These are phyloP conservation scores for Sphaerulina musiva DNA, from an alignment of 2,329 filamentous ascomycete genomes.

Conservation along the genomic window DNA sequence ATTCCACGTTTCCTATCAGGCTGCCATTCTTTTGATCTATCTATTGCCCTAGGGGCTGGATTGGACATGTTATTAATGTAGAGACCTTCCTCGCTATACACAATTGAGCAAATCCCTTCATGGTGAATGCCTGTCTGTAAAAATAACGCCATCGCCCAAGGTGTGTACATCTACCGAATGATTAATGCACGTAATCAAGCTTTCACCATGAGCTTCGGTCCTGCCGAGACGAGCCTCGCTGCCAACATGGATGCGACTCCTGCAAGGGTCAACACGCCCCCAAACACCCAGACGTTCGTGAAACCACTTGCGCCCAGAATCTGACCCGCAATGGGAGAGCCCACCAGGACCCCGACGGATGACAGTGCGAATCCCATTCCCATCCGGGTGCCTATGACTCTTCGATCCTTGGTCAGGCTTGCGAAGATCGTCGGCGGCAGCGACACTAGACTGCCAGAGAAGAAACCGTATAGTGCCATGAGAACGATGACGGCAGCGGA, in stretches of 20 bases:
- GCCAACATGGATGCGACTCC: not conserved
- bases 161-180: not conserved
- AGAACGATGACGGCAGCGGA: constrained; percentile 34
- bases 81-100: too few relatives aligned
- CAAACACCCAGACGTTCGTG: not conserved
- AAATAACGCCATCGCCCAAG: too few relatives aligned
- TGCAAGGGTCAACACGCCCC: not conserved
- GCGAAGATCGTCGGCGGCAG: constrained; percentile 38
- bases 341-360: constrained; percentile 5
- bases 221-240: not conserved
- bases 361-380: constrained; percentile 7
- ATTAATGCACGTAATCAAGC: not conserved
- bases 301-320: not conserved
- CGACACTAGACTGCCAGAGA: constrained; percentile 38
- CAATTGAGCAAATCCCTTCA: too few relatives aligned
- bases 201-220: not conserved
- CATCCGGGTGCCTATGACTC: constrained; percentile 15
- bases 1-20: too few relatives aligned
- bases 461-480: constrained; percentile 40
- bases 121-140: too few relatives aligned
- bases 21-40: too few relatives aligned
- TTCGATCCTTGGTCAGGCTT: constrained; percentile 23
- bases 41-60: too few relatives aligned
- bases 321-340: constrained; percentile 1
- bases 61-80: too few relatives aligned